phyloP scores from a whole-genome alignment of 441 rosid genomes.

The Oxalis stricta region DNA sequence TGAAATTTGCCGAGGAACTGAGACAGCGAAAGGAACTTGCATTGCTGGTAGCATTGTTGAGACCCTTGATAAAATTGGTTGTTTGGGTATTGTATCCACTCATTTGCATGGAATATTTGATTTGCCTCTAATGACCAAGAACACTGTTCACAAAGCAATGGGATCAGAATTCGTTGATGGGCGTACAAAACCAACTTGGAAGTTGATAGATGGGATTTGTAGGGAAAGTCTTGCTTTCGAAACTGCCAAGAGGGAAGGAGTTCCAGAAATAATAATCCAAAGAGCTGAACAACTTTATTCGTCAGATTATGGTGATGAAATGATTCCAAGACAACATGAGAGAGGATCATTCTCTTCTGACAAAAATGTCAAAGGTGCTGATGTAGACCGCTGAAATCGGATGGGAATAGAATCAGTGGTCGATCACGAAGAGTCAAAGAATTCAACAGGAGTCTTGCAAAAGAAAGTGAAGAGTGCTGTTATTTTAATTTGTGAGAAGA shows the following conservation, averaged over 20 bases:
- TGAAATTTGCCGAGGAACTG: conserved; percentile 97
- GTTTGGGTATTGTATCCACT: conserved; percentile 87
- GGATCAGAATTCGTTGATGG: conserved; percentile 66
- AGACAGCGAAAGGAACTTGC: conserved; percentile 92
- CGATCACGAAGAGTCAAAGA: conserved; percentile 16
- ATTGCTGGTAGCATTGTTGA: conserved; percentile 95
- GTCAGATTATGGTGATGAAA: conserved; percentile 20
- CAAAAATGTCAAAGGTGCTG: conserved; percentile 14
- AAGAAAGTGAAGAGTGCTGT: conserved; percentile 36
- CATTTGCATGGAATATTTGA: conserved; percentile 87
- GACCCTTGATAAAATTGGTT: conserved; percentile 65
- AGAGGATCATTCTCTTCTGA: conserved; percentile 10
- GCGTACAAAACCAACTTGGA: conserved; percentile 81
- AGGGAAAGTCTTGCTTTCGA: conserved; percentile 98
- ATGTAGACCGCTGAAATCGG: conserved; percentile 10
- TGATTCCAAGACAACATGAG: conserved; percentile 9
- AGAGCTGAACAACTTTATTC: conserved; percentile 83
- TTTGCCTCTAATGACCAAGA: conserved; percentile 60
- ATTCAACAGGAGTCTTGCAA: conserved; percentile 20
- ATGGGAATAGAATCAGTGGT: conserved; percentile 12
- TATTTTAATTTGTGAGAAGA: conserved; percentile 36
- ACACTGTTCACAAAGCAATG: conserved; percentile 70
- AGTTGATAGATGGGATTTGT: conserved; percentile 75
- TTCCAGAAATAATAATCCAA: conserved; percentile 53
- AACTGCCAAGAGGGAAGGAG: conserved; percentile 91